These are phyloP conservation scores for Liriodendron chinense DNA, from an alignment of 164 flowering plant genomes.

Conservation along the genomic window DNA sequence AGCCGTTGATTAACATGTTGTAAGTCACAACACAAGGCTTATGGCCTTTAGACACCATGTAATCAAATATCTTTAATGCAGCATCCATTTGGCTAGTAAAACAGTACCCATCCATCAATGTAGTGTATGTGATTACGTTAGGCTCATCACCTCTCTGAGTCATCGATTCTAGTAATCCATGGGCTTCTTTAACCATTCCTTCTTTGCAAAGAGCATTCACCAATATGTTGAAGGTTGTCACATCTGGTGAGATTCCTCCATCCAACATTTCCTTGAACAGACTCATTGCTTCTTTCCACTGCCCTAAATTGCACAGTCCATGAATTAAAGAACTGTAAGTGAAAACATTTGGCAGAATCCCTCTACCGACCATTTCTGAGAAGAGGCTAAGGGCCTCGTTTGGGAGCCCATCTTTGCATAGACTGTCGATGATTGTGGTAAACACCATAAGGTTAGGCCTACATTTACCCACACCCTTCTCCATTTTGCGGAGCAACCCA, in stretches of 20 bases:
- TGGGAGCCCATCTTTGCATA: slow-evolving; percentile 3
- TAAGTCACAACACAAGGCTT: neutral
- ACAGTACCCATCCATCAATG: neutral
- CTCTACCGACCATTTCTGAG: neutral
- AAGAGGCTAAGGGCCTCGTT: slow-evolving; percentile 2
- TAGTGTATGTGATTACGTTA: neutral
- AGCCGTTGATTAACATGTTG: neutral
- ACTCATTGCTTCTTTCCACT: neutral
- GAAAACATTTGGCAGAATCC: neutral
- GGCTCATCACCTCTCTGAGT: neutral
- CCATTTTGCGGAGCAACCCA: slow-evolving; percentile 10
- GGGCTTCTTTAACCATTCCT: neutral
- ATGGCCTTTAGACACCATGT: neutral
- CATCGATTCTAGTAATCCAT: neutral
- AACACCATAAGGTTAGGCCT: neutral
- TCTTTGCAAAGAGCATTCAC: slow-evolving; percentile 4
- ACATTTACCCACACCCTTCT: neutral
- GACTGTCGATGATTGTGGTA: neutral
- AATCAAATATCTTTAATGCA: neutral
- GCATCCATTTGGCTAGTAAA: neutral
- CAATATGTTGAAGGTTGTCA: neutral
- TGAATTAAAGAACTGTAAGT: slow-evolving; percentile 9
- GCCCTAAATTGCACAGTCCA: neutral
- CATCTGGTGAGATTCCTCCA: neutral
- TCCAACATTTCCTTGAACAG: neutral